A percentile compares a stretch with the other conserved stretches of the same genome.
Conservation (phyloP, 2,329 filamentous ascomycete genomes). For the Phoma sp. region DNA sequence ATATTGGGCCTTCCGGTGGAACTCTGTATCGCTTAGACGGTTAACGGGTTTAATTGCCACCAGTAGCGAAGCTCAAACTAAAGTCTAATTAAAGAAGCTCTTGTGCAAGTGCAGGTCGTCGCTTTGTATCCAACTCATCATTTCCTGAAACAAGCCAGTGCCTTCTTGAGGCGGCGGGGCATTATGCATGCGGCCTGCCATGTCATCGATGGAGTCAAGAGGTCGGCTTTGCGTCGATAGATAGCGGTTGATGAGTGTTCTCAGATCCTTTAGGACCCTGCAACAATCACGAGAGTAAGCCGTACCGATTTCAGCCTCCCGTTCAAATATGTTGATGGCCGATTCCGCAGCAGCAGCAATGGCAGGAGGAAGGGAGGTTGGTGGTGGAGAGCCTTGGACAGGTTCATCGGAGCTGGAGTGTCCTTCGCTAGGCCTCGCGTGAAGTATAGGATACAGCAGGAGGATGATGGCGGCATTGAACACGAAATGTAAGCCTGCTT, state of each 20-base stretch:
- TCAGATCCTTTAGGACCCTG: constrained; percentile 33
- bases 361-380: no score
- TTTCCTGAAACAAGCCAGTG: background rate
- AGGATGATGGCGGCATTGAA: constrained; percentile 38
- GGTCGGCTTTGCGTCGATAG: constrained; percentile 5
- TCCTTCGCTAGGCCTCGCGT: no score
- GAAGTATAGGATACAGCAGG: constrained; percentile 33
- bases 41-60: no score
- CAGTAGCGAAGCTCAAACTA: no score
- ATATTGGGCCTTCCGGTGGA: no score
- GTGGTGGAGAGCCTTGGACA: no score
- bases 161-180: no score
- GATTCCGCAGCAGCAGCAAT: no score
- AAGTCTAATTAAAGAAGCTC: background rate
- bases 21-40: no score
- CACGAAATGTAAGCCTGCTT: constrained; percentile 34
- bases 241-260: constrained; percentile 29
- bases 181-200: no score
- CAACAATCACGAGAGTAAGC: constrained; percentile 35
- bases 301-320: constrained; percentile 32
- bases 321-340: constrained; percentile 32
- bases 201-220: no score
- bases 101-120: background rate
- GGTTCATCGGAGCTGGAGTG: no score
- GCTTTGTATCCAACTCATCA: background rate